Evolutionary conservation across 345 rosid genomes (phyloP), one percentile per base, ranked within the genome.

Genomic region (Syzygium aromaticum): DNA sequence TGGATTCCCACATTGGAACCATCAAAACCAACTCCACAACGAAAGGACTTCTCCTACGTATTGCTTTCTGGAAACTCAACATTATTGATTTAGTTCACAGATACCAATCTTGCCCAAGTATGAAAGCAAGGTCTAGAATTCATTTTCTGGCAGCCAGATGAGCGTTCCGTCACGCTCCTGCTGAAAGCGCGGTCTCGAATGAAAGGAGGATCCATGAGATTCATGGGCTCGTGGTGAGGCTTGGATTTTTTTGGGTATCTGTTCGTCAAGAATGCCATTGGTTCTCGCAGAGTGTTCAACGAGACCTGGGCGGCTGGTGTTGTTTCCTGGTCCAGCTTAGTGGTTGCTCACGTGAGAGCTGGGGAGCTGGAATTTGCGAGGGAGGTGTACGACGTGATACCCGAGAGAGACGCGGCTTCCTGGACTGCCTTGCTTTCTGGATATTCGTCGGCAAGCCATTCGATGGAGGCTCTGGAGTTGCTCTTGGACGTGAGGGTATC

Each of bases 341-440:
- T 90, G 85, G 77, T 77, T 46, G 91, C 87, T 10, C 85, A 85
- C 59, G 78, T 77, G 33, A 86, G 78, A 85, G 87, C 87, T 83
- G 88, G 87, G 73, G 88, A 88, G 84, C 30, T 90, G 59, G 90
- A 88, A 51, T 85, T 85, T 8, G 90, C 90, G 51, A 56, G 89
- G 78, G 61, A 85, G 51, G 85, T 90, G 80, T 90, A 88, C 64
- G 85, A 90, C 57, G 77, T 27, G 78, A 90, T 90, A 90, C 91
- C 91, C 25, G 87, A 84, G 52, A 88, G 77, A 73, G 86, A 85
- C 52, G 64, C 33, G 28, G 91, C 85, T 85, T 90, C 89, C 9
- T 90, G 91, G 91, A 87, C 90, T 19, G 85, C 90, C 51, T 86
- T 88, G 90, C 77, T 88, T 80, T 88, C 91, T 40, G 90, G 15